These are phyloP conservation scores for Bidens hawaiensis DNA, from an alignment of 140 eudicot species.

Conservation along the genomic window DNA sequence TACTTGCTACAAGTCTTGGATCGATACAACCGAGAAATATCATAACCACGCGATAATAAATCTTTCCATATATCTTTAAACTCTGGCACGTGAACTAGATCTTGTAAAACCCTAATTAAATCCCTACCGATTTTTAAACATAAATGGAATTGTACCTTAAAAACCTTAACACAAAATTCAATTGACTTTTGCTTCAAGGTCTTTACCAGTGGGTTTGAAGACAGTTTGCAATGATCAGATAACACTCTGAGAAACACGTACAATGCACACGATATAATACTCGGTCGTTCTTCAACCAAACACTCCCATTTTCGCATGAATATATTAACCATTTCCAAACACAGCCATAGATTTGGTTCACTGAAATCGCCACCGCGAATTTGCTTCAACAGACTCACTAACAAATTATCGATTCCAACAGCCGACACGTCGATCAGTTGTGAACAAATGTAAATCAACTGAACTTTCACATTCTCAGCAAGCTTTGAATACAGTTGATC, in stretches of 20 bases:
- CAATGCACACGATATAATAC: constrained; percentile 44
- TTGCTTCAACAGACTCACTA: constrained; percentile 72
- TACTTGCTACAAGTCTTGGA: constrained; percentile 55
- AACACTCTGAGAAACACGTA: constrained; percentile 63
- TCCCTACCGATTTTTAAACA: constrained; percentile 83
- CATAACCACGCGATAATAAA: constrained; percentile 42
- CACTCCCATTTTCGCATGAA: constrained; percentile 50
- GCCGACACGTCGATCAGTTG: no score
- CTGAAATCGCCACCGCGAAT: constrained; percentile 56
- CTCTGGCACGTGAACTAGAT: constrained; percentile 71
- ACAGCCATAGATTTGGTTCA: constrained; percentile 72
- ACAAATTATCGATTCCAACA: constrained; percentile 43
- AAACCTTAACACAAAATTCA: no score
- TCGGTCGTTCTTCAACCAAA: constrained; percentile 58
- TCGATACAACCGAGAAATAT: constrained; percentile 49
- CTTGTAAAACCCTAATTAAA: constrained; percentile 73
- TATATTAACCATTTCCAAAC: constrained; percentile 51
- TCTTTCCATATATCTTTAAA: constrained; percentile 75
- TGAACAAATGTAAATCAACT: no score
- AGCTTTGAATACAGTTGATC: no score
- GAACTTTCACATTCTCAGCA: no score
- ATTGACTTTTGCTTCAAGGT: no score
- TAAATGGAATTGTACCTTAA: constrained; percentile 57
- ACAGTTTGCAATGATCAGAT: constrained; percentile 73
- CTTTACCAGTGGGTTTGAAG: no score